Evolutionary conservation across 1,284 basidiomycete species (phyloP), one percentile per base, ranked within the genome.

Genomic region (Neonothopanus nambi): DNA sequence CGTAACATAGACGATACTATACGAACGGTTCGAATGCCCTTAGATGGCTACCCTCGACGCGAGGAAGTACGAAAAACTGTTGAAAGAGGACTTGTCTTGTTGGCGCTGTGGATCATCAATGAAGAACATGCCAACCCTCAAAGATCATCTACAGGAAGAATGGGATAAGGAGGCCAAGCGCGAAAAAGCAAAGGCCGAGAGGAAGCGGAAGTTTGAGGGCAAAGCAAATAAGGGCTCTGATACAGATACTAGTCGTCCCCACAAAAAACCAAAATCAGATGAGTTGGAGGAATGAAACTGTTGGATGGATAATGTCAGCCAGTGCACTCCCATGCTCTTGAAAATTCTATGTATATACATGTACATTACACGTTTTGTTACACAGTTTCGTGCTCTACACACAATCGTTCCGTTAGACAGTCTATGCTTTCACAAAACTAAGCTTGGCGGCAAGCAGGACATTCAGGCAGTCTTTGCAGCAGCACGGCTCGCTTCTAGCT

Each of bases 51-150:
- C 71, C 54, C 67, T 87, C 5, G 73, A 80, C 42, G 67, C 70
- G 37, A 73, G 72, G 45, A 66, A 73, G 21, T 92, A 85, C 64
- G 87, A 93, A 55, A 65, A 71, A 1, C 67, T 92, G 8, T 74
- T 95, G 36, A 89, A 91, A 58, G 78, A 80, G 21, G 70, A 74
- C 38, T 76, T 97, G 4, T 63, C 68, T 5, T 95, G 93, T 65
- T 89, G 84, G 70, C 79, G 76, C 53, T 93, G 91, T 66, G 70
- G 76, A 26, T 69, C 77, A 44, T 67, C 70, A 35, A 77, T 85
- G 67, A 82, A 79, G 61, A 93, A 85, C 53, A 89, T 97, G 52
- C 92, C 93, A 0, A 70, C 75, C 42, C 74, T 98, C 35, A 95
- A 94, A 65, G 65, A 66, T 9, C 90, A 94, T 63, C 72, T 94